phyloP scores from a whole-genome alignment of 2,329 filamentous ascomycete species.

The Pseudogymnoascus sp. region DNA sequence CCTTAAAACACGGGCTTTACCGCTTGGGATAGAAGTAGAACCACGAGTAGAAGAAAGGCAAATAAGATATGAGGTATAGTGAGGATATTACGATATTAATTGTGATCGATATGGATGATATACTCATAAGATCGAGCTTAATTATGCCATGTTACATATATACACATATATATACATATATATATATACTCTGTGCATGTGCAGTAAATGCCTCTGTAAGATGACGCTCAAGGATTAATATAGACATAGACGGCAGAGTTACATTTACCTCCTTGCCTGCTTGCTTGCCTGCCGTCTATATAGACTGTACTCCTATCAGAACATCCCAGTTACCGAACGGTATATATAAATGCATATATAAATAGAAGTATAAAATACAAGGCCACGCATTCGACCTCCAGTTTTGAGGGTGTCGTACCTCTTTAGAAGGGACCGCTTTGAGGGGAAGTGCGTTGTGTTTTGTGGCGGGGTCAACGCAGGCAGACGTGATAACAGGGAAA shows the following conservation, averaged over 20 bases:
- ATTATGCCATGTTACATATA: background rate
- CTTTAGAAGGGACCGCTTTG: background rate
- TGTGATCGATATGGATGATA: background rate
- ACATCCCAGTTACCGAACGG: background rate
- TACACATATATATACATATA: background rate
- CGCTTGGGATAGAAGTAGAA: background rate
- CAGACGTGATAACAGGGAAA: background rate
- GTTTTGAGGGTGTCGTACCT: background rate
- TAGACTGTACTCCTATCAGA: background rate
- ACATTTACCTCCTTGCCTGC: background rate
- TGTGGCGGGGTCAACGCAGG: background rate
- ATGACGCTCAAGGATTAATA: background rate
- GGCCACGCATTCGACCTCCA: background rate
- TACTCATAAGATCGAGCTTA: background rate
- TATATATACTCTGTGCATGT: background rate
- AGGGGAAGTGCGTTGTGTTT: background rate
- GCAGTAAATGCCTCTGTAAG: background rate
- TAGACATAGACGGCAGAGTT: background rate
- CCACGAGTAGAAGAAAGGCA: background rate
- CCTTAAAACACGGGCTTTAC: conserved; percentile 1
- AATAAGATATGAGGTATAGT: background rate
- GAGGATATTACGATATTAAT: background rate
- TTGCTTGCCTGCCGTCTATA: background rate
- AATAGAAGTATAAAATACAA: background rate
- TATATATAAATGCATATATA: background rate